phyloP scores from a whole-genome alignment of 768 basidiomycete genomes.

The Russula vinacea region DNA sequence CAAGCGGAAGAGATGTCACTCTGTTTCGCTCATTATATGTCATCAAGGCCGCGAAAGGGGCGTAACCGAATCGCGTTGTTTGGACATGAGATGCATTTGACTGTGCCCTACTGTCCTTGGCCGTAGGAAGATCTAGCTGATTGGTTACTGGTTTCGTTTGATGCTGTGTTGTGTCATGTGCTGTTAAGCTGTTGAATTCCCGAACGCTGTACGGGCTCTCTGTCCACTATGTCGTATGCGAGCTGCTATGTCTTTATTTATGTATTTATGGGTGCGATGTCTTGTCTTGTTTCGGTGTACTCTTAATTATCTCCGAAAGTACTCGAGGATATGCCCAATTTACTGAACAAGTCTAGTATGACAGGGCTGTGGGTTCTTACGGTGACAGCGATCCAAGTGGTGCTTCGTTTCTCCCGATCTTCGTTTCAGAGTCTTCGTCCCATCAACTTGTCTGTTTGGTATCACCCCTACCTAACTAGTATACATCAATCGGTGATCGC shows the following conservation, averaged over 20 bases:
- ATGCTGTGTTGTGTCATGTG: constrained; percentile 13
- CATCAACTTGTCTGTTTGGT: neutral
- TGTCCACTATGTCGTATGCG: constrained; percentile 11
- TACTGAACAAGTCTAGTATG: neutral
- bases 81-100: neutral
- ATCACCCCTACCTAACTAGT: neutral
- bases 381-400: no score
- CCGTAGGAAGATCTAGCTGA: constrained; percentile 2
- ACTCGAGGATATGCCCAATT: constrained; percentile 5
- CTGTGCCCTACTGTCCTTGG: neutral
- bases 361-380: neutral
- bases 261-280: constrained; percentile 25
- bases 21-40: neutral
- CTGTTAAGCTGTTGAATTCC: constrained; percentile 8
- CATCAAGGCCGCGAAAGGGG: constrained; percentile 13
- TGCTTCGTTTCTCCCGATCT: neutral
- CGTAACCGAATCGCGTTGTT: constrained; percentile 4
- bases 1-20: neutral
- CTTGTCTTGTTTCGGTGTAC: constrained; percentile 23
- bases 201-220: constrained; percentile 16
- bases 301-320: constrained; percentile 12
- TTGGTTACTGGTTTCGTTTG: neutral
- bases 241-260: constrained; percentile 25
- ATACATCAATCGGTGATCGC: constrained; percentile 13
- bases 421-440: neutral